Evolutionary conservation across 192 early-diverging fungal species (phyloP), one percentile per base, ranked within the genome.

Genomic region (Linnemannia zychae): DNA sequence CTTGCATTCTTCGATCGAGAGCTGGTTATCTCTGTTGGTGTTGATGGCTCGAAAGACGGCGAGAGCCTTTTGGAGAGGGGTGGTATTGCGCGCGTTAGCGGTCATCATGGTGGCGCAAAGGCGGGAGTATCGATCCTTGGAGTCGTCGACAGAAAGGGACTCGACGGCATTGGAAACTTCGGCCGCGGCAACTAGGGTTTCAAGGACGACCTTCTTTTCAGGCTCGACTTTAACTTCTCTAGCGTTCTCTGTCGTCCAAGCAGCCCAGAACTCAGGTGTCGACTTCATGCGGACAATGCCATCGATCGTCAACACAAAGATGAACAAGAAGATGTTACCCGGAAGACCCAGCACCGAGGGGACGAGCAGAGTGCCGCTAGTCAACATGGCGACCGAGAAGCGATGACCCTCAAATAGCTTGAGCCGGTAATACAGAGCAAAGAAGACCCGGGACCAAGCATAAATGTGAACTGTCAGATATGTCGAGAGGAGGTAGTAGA

Each of bases 351-450:
- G 6, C 33, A 74, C 72, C n/a, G 72, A 57, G 50, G 72, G 72
- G 7, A 74, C 16, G 15, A 74, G 52, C 34, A 74, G 37, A 49
- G 57, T 74, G 17, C 72, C 72, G 22, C 72, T 74, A 7, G 72
- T 74, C 72, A 74, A 60, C 72, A 74, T 74, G 15, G 72, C 72
- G 33, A 52, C 72, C 72, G 72, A 74, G 72, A 74, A 74, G 16
- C 72, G 49, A 57, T 74, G 72, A n/a, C 72, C 36, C 53, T 53
- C 53, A 57, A 74, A 74, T 34, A 74, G 50, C 53, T 74, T 74
- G 50, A 74, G 57, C 22, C 72, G 72, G 50, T 74, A 74, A 31
- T 60, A 74, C 50, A 74, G 4, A 9, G 72, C 72, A 74, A 74
- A 74, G 50, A 74, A 74, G 50, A 74, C 72, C 22, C 72, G 72